phyloP scores from a whole-genome alignment of 495 filamentous ascomycete genomes.

The Aspergillus cristatus region DNA sequence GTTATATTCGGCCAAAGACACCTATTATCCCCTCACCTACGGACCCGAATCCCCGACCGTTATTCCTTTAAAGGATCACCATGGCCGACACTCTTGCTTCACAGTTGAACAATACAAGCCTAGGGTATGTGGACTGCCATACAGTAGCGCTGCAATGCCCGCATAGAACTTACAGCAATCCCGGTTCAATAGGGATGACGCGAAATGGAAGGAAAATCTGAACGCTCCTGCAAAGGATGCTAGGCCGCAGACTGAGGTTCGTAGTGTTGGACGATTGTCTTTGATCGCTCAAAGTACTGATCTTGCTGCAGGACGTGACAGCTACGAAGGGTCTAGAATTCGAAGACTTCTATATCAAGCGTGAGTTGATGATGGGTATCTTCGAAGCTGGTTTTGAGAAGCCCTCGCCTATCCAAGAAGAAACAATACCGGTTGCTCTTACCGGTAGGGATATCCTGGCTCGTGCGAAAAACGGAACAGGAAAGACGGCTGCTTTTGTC shows the following conservation, averaged over 20 bases:
- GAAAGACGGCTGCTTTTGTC: conserved; percentile 96
- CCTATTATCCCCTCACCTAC: neutral
- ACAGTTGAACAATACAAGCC: conserved; percentile 60
- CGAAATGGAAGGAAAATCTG: conserved; percentile 70
- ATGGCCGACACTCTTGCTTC: conserved; percentile 57
- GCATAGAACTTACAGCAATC: conserved; percentile 8
- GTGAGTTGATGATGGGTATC: conserved; percentile 95
- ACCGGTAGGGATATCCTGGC: conserved; percentile 93
- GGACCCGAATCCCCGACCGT: too few relatives aligned
- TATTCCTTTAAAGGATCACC: conserved; percentile 12
- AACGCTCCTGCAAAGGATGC: conserved; percentile 75
- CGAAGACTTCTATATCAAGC: conserved; percentile 90
- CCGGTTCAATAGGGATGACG: conserved; percentile 42
- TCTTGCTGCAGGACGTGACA: conserved; percentile 71
- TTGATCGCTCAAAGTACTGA: conserved; percentile 8
- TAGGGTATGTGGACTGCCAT: conserved; percentile 45
- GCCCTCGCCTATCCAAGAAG: conserved; percentile 98
- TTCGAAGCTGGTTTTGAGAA: conserved; percentile 99
- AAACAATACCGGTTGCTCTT: conserved; percentile 91
- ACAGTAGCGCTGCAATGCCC: neutral
- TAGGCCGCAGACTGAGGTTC: conserved; percentile 88
- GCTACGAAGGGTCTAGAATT: conserved; percentile 95
- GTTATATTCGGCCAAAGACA: neutral
- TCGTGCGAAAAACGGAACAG: conserved; percentile 95
- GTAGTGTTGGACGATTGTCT: conserved; percentile 12